Base-by-base conservation (phyloP, 768 basidiomycete genomes). In the Gymnopilus dilepis region DNA sequence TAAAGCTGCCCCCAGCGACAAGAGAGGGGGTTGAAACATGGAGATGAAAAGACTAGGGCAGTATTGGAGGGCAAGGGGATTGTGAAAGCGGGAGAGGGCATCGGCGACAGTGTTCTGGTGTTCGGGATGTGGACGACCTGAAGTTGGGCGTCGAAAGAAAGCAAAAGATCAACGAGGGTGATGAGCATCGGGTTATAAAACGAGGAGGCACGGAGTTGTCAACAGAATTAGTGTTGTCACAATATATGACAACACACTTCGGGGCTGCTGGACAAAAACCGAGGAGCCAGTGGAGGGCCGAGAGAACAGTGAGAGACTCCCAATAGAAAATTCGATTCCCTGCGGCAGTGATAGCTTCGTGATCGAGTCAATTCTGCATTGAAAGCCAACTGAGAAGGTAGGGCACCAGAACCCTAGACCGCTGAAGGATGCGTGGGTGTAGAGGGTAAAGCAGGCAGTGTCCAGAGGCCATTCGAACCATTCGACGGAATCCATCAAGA, bases 211-310 rank as follows among this genome's bases (percentile, higher is more conserved):
- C 51, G 38, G 0, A 76, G 62, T 80, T 70, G 2, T 65, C 48
- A 2, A 79, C 73, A 0, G 73, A 71, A 61, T 77, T 77, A 0
- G 65, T 31, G 30, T 69, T 78, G 51, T 80, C 80, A 0, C 70
- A 69, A 54, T 62, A 65, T 2, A 76, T 62, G 0, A 75, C n/a
- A 13, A 70, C 31, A 0, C 42, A 50, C 0, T 24, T 4, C 12
- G 37, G 24, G 22, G 48, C 28, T 1, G 24, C 19, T 13, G 2
- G 3, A 12, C 2, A 11, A 7, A 5, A 24, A n/a, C 5, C 9
- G 2, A 48, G 22, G 17, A 47, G n/a, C 0, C 30, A 48, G 13
- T 19, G 33, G 4, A 76, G 26, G 1, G 72, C 68, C 0, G 65
- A 68, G 0, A 67, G 56, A 2, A 77, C 68, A 17, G 66, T 58